Evolutionary conservation across 176 grass and related monocot genomes (phyloP).

Genomic region (Leersia perrieri): DNA sequence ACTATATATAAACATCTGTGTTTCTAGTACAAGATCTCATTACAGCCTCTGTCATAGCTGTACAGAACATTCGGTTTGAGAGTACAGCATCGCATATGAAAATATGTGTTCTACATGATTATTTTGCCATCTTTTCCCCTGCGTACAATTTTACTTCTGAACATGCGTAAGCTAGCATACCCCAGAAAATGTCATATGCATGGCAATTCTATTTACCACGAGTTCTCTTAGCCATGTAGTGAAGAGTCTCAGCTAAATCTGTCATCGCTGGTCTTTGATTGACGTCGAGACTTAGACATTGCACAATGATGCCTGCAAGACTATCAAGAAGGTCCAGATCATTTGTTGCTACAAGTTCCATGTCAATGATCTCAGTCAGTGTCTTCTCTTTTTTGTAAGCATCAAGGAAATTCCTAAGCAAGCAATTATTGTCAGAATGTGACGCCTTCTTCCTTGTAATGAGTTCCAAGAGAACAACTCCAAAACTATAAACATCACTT

Average conservation of each 20-base stretch:
- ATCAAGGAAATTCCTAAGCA: neutral
- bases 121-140: no score
- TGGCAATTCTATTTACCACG: neutral
- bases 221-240: neutral
- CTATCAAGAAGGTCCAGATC: neutral
- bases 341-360: neutral
- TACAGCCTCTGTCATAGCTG: no score
- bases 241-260: neutral
- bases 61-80: no score
- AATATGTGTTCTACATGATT: no score
- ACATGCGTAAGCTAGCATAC: no score
- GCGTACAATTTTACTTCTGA: no score
- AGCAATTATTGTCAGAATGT: neutral
- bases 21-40: no score
- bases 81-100: no score
- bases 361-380: conserved; percentile 8
- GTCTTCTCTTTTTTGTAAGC: neutral
- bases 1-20: no score
- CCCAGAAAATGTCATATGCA: no score
- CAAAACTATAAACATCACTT: conserved; percentile 39
- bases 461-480: conserved; percentile 31
- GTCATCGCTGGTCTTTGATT: conserved; percentile 11
- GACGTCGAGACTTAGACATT: neutral
- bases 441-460: conserved; percentile 11
- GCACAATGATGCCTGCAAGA: neutral